A percentile compares a stretch with the other conserved stretches of the same genome.
Conservation (phyloP, 257 asterid species). For the Jacaranda mimosifolia region DNA sequence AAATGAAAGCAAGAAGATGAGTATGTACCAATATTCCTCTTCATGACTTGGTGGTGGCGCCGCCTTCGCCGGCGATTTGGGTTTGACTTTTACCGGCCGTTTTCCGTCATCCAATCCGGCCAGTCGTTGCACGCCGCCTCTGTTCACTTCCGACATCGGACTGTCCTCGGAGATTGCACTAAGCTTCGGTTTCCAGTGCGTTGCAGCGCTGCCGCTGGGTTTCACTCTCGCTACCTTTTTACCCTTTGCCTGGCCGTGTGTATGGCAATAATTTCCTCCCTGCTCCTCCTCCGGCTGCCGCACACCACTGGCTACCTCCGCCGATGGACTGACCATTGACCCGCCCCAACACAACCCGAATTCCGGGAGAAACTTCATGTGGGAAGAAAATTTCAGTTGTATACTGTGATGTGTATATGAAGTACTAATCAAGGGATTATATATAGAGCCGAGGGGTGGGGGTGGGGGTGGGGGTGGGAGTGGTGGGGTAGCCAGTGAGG, state of each 20-base stretch:
- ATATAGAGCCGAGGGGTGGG: neutral
- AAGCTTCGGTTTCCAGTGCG: constrained; percentile 63
- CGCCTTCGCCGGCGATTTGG: constrained; percentile 37
- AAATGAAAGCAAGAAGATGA: neutral
- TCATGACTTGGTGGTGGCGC: constrained; percentile 18
- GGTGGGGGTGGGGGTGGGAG: neutral
- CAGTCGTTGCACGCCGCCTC: constrained; percentile 4
- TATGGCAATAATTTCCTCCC: neutral
- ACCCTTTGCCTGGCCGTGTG: neutral
- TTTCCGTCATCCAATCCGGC: constrained; percentile 4
- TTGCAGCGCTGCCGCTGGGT: constrained; percentile 23
- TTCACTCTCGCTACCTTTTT: constrained; percentile 19
- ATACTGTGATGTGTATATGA: neutral
- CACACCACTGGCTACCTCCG: constrained; percentile 14
- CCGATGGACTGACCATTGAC: constrained; percentile 37
- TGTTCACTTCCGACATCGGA: constrained; percentile 25
- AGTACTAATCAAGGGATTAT: neutral
- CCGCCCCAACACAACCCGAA: constrained; percentile 53
- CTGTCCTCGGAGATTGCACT: constrained; percentile 53
- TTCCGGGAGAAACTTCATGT: constrained; percentile 50
- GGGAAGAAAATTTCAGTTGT: neutral
- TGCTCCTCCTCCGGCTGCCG: constrained; percentile 29
- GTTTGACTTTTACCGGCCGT: constrained; percentile 30
- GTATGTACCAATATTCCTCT: constrained; percentile 43
- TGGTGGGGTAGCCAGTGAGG: neutral